phyloP scores from a whole-genome alignment of 1,284 basidiomycete genomes.

The Thecaphora frezii region DNA sequence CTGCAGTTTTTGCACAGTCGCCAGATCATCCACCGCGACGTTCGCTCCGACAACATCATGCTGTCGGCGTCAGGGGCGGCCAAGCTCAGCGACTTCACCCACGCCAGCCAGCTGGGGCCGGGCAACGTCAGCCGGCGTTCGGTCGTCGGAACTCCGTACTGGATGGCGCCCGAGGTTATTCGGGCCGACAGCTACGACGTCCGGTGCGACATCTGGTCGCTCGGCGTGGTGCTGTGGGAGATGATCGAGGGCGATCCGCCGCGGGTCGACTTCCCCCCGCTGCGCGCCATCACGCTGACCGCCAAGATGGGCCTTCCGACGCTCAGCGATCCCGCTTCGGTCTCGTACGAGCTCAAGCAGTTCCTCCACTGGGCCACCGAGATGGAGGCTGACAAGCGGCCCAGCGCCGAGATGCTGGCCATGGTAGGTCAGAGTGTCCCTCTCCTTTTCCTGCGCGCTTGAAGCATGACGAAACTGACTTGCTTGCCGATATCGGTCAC shows the following conservation, averaged over 20 bases:
- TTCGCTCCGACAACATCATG: slow-evolving; percentile 47
- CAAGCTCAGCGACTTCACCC: slow-evolving; percentile 49
- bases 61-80: slow-evolving; percentile 32
- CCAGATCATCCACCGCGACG: slow-evolving; percentile 41
- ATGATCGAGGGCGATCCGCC: slow-evolving; percentile 52
- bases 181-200: slow-evolving; percentile 38
- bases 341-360: slow-evolving; percentile 42
- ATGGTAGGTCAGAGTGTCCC: too few species aligned
- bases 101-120: slow-evolving; percentile 32
- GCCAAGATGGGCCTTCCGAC: slow-evolving; percentile 43
- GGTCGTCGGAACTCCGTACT: slow-evolving; percentile 49
- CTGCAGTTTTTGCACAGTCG: slow-evolving; percentile 38
- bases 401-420: slow-evolving; percentile 39
- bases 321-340: slow-evolving; percentile 13
- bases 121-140: slow-evolving; percentile 17
- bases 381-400: slow-evolving; percentile 42
- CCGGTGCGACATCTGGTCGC: slow-evolving; percentile 45
- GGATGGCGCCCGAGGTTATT: slow-evolving; percentile 55
- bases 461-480: too few species aligned
- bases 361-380: slow-evolving; percentile 48
- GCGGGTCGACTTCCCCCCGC: slow-evolving; percentile 44
- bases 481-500: too few species aligned
- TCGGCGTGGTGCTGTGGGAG: slow-evolving; percentile 48
- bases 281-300: slow-evolving; percentile 47
- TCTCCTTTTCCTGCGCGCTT: too few species aligned